Conservation (phyloP, 2,329 filamentous ascomycete species). For the Raffaelea ambrosiae region DNA sequence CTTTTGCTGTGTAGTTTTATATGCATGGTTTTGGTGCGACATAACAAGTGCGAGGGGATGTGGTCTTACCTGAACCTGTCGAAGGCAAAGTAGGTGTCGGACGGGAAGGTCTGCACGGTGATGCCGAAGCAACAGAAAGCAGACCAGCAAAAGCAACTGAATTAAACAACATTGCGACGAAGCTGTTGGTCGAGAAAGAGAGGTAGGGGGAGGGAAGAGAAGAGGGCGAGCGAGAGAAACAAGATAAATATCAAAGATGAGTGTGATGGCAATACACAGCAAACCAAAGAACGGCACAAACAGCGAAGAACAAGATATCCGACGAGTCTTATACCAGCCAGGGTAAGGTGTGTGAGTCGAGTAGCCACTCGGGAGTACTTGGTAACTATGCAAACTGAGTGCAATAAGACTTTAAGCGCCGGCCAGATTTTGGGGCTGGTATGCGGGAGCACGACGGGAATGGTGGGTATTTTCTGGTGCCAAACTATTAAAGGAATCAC, state of each 20-base stretch:
- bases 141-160: constrained; percentile 3
- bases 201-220: neutral
- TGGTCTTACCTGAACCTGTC: constrained; percentile 24
- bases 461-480: neutral
- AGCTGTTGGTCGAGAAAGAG: neutral
- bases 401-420: neutral
- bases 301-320: neutral
- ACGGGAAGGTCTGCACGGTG: constrained; percentile 10
- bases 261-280: too few relatives aligned
- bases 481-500: neutral
- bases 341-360: too few relatives aligned
- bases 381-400: neutral
- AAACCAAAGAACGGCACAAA: neutral
- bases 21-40: neutral
- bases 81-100: constrained; percentile 12
- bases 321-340: neutral
- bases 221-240: neutral
- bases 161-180: neutral
- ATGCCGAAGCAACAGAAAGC: constrained; percentile 10
- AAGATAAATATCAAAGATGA: too few relatives aligned
- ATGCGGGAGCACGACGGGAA: neutral
- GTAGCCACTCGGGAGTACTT: too few relatives aligned
- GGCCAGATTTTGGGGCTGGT: neutral
- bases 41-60: too few relatives aligned
- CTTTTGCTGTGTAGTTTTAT: too few relatives aligned